These are phyloP conservation scores for Malbranchea zuffiana DNA, from an alignment of 2,329 filamentous ascomycete genomes.

Conservation along the genomic window DNA sequence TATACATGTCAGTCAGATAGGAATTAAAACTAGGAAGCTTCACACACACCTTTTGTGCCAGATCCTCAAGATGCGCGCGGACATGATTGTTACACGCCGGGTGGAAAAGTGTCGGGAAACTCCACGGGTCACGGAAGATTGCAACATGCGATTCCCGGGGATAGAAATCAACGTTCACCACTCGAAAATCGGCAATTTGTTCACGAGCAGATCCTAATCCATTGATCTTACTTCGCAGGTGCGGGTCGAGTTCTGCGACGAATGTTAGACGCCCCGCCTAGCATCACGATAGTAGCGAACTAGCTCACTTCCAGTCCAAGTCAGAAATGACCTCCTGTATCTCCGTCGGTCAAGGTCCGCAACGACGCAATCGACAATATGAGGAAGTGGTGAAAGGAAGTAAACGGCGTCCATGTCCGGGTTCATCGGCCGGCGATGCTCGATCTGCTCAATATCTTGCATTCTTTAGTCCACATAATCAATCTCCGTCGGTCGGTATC, in stretches of 20 bases:
- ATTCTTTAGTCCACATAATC: conserved; percentile 6
- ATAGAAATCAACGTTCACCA: conserved; percentile 78
- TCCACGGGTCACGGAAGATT: conserved; percentile 89
- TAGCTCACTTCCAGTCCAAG: conserved; percentile 64
- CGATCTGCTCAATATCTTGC: conserved; percentile 85
- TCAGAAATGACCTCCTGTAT: conserved; percentile 67
- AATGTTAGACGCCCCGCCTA: not conserved
- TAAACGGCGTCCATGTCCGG: conserved; percentile 92
- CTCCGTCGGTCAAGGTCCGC: conserved; percentile 78
- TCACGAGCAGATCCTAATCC: conserved; percentile 56
- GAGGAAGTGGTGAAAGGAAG: conserved; percentile 70
- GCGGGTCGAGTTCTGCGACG: conserved; percentile 53
- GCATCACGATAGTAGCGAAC: conserved; percentile 9
- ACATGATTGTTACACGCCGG: conserved; percentile 79
- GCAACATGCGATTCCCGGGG: conserved; percentile 84
- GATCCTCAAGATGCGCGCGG: conserved; percentile 65
- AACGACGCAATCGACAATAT: conserved; percentile 87
- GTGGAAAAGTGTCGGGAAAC: conserved; percentile 86
- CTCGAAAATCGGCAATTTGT: conserved; percentile 68
- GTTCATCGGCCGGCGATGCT: conserved; percentile 71
- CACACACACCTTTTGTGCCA: conserved; percentile 69
- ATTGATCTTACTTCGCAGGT: conserved; percentile 63
- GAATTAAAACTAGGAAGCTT: conserved; percentile 14
- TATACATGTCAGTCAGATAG: conserved; percentile 27
- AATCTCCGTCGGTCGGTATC: conserved; percentile 1